Evolutionary conservation across 345 rosid species (phyloP).

Genomic region (Populus davidiana): DNA sequence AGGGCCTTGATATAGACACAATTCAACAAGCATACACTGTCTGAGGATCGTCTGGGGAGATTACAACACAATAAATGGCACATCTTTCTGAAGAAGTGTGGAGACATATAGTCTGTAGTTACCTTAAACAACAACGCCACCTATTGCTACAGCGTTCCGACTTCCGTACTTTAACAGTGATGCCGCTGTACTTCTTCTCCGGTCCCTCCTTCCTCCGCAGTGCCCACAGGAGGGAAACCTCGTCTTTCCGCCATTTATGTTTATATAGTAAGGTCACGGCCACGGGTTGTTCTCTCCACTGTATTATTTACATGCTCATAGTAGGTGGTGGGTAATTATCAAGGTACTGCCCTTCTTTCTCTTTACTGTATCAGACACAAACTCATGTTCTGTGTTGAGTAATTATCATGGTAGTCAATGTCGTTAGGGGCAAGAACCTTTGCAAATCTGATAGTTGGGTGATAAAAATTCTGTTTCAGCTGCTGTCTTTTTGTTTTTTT

Average conservation of each 20-base stretch:
- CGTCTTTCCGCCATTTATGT: conserved; percentile 12
- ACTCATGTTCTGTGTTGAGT: neutral
- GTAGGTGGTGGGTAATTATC: neutral
- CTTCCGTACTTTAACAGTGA: neutral
- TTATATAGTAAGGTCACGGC: conserved; percentile 12
- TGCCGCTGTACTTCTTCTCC: neutral
- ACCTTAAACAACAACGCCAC: neutral
- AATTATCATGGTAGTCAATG: neutral
- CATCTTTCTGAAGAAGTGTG: conserved; percentile 5
- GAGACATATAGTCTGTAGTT: conserved; percentile 21
- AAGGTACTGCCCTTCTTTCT: neutral
- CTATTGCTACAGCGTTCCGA: neutral
- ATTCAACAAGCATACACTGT: conserved; percentile 96
- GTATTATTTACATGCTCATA: neutral
- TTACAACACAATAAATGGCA: conserved; percentile 8
- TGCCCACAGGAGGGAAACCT: conserved; percentile 2
- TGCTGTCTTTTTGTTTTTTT: neutral
- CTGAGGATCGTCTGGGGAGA: conserved; percentile 23
- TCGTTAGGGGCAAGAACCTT: neutral
- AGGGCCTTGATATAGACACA: conserved; percentile 94
- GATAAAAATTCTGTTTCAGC: neutral
- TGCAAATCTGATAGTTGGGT: neutral
- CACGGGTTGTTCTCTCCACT: neutral
- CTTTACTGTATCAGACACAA: neutral
- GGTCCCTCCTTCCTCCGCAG: neutral